Percentiles rank a stretch among this genome's conserved stretches.
phyloP scores from a whole-genome alignment of 495 filamentous ascomycete genomes.

The Lasiosphaeria miniovina region DNA sequence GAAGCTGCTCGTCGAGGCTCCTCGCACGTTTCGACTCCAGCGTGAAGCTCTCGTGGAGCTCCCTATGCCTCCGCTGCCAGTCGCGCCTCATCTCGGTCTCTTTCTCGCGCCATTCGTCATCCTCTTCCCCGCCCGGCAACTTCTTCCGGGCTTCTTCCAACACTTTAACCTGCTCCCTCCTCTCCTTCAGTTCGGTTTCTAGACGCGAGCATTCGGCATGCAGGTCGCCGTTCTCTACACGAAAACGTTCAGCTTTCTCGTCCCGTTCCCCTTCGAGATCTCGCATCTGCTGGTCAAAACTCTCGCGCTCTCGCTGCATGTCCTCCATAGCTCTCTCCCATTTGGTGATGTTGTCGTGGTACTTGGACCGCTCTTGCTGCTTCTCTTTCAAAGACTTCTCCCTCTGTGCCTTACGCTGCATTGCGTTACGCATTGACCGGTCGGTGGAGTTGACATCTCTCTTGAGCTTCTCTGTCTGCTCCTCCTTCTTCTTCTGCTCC shows the following conservation, averaged over 20 bases:
- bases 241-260: slow-evolving; percentile 31
- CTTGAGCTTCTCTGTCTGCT: slow-evolving; percentile 74
- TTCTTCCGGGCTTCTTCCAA: slow-evolving; percentile 53
- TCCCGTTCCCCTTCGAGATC: slow-evolving; percentile 44
- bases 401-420: slow-evolving; percentile 73
- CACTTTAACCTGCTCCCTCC: slow-evolving; percentile 48
- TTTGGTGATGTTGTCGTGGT: slow-evolving; percentile 52
- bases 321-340: slow-evolving; percentile 55
- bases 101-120: slow-evolving; percentile 50
- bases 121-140: slow-evolving; percentile 52
- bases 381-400: slow-evolving; percentile 77
- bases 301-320: slow-evolving; percentile 40
- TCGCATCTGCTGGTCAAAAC: slow-evolving; percentile 41
- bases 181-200: slow-evolving; percentile 47
- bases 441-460: slow-evolving; percentile 78
- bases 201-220: slow-evolving; percentile 37
- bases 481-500: slow-evolving; percentile 78
- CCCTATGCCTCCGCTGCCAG: slow-evolving; percentile 43
- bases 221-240: slow-evolving; percentile 28
- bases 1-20: slow-evolving; percentile 39
- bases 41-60: slow-evolving; percentile 40
- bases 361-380: slow-evolving; percentile 58
- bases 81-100: slow-evolving; percentile 40
- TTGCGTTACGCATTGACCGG: slow-evolving; percentile 76
- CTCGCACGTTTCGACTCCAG: slow-evolving; percentile 34